Evolutionary conservation across 345 rosid species (phyloP), one percentile per base, ranked within the genome.

Genomic region (Melastoma malabathricum): DNA sequence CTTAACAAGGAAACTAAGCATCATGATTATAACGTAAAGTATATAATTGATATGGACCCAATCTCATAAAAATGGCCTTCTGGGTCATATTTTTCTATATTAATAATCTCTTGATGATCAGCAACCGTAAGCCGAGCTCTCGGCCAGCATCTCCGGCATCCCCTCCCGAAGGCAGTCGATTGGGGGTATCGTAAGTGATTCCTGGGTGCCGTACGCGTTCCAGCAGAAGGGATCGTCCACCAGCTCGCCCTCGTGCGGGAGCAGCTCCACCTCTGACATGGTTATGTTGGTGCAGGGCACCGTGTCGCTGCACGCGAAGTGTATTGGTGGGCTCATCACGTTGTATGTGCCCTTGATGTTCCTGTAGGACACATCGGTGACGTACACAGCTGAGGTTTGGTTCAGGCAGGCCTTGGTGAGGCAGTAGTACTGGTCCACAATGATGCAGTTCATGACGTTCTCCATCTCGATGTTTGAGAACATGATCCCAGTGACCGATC

Each of bases 161-260:
- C 98, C 98, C 4, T 86, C 89, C 13, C 45, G 74, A 44, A 92
- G 67, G 61, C 96, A 92, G 59, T 78, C 69, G 6, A 92, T 66
- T 0, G 94, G 98, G 6, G 98, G 98, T 3, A 87, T 80, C 13
- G 84, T 92, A 15, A 61, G 47, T 1, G 98, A 86, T 67, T 84
- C 96, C 55, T 92, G 79, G 25, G 53, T 70, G 41, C 98, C 98
- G 39, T 82, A 92, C 29, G 98, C 94, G 44, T 92, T 92, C 98
- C 98, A 92, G 31, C 98, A 92, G 62, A 86, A 92, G 0, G 98
- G 98, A 51, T 92, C 96, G 10, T 87, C 98, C 0, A 87, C n/a
- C n/a, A 92, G 57, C 55, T 80, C 67, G 0, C 98, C 98, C 70
- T 84, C 96, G 2, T 82, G 62, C 0, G 98, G 98, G 0, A 92